Conservation (phyloP, 495 filamentous ascomycete species). For the Aspergillus cristatus region DNA sequence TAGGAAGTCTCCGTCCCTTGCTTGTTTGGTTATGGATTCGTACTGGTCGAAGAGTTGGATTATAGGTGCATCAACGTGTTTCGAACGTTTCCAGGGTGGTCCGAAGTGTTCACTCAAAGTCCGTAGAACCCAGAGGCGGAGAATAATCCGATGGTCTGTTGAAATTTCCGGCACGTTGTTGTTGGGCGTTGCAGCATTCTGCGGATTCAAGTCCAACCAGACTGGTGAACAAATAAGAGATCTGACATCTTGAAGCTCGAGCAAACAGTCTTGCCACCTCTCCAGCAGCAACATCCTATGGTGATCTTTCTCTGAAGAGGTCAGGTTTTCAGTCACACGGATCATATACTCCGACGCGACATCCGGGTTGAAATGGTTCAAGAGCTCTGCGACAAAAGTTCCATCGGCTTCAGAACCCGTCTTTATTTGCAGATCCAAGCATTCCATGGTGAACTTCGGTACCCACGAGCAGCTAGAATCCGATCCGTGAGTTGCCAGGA, state of each 20-base stretch:
- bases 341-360: conserved; percentile 20
- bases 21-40: conserved; percentile 9
- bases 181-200: too few relatives aligned
- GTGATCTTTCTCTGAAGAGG: conserved; percentile 8
- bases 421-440: conserved; percentile 12
- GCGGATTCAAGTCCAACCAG: conserved; percentile 17
- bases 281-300: conserved; percentile 14
- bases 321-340: conserved; percentile 24
- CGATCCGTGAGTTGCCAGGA: conserved; percentile 18
- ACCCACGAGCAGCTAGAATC: conserved; percentile 14
- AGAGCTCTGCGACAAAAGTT: conserved; percentile 9
- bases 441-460: conserved; percentile 19
- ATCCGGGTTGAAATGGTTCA: conserved; percentile 18
- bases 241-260: conserved; percentile 10
- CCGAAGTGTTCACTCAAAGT: conserved; percentile 15
- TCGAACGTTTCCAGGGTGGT: conserved; percentile 13
- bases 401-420: conserved; percentile 1
- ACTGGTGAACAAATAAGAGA: conserved; percentile 13
- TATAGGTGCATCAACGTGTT: conserved; percentile 16
- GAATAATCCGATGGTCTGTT: conserved; percentile 19
- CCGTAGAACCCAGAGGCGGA: conserved; percentile 31
- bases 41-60: conserved; percentile 25
- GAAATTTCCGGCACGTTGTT: conserved; percentile 1
- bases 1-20: conserved; percentile 16
- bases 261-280: conserved; percentile 26